Evolutionary conservation across 1,284 basidiomycete species (phyloP).

Genomic region (Cutaneotrichosporon cutaneum): DNA sequence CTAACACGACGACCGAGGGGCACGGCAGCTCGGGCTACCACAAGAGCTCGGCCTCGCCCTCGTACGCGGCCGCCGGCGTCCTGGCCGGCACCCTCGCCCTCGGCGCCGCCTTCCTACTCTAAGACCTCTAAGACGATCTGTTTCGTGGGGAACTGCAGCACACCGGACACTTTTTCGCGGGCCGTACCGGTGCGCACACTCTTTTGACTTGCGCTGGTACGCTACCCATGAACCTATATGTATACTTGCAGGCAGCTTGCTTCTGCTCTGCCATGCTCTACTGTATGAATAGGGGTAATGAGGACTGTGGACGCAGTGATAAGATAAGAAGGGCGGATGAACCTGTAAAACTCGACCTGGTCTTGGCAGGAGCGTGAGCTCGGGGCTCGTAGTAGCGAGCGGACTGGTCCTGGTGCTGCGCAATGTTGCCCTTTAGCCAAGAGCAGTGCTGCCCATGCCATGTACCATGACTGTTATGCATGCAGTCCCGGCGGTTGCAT

Average conservation of each 20-base stretch:
- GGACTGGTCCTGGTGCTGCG: too few species aligned
- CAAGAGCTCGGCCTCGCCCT: background rate
- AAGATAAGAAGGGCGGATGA: background rate
- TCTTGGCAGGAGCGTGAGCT: too few species aligned
- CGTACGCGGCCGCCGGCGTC: background rate
- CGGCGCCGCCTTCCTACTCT: conserved; percentile 3
- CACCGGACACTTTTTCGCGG: background rate
- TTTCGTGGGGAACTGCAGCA: background rate
- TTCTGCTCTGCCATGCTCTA: background rate
- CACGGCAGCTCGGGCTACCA: background rate
- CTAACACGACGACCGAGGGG: background rate
- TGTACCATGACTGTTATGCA: too few species aligned
- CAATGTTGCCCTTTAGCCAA: too few species aligned
- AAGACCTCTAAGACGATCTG: background rate
- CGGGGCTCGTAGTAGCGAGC: too few species aligned
- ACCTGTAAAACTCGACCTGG: too few species aligned
- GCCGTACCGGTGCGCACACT: too few species aligned
- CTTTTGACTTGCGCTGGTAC: too few species aligned
- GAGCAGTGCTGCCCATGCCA: too few species aligned
- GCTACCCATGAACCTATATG: background rate
- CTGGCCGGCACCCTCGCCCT: conserved; percentile 7
- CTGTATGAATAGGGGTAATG: conserved; percentile 1
- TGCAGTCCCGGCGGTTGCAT: too few species aligned
- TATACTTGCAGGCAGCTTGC: background rate
- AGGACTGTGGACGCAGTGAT: background rate